Percentiles rank a stretch among this genome's conserved stretches.
phyloP scores from a whole-genome alignment of 2,329 filamentous ascomycete genomes.

The Elsinoe fawcettii region DNA sequence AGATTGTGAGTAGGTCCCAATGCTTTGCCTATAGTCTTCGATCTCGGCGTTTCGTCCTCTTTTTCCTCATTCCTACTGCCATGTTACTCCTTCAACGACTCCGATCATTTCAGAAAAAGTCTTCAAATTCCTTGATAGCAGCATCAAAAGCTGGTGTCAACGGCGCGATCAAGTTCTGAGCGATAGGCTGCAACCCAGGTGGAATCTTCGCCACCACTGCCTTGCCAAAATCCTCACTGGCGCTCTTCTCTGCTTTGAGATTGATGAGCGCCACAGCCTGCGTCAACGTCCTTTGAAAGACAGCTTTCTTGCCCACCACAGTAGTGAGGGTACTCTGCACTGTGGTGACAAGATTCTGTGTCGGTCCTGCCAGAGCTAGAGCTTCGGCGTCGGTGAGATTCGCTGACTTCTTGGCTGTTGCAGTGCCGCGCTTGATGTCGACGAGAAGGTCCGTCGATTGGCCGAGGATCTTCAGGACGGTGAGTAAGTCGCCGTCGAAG shows the following conservation, averaged over 20 bases:
- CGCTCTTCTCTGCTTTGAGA: constrained; percentile 2
- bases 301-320: background rate
- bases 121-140: constrained; percentile 4
- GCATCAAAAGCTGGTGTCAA: background rate
- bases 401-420: background rate
- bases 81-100: background rate
- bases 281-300: background rate
- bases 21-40: too few species aligned
- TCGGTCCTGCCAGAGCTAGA: background rate
- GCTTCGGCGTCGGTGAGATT: constrained; percentile 8
- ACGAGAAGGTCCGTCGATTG: constrained; percentile 1
- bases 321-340: background rate
- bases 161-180: background rate
- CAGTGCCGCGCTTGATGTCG: background rate
- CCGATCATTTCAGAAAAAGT: background rate
- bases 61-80: too few species aligned
- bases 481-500: constrained; percentile 19
- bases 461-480: constrained; percentile 15
- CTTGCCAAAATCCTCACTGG: background rate
- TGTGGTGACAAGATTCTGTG: background rate
- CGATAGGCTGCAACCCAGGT: background rate
- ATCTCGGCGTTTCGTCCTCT: too few species aligned
- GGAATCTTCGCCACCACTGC: background rate
- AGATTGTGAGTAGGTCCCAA: too few species aligned
- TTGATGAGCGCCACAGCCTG: background rate